Evolutionary conservation across 352 stramenopile genomes (phyloP).

Genomic region (Peronosclerospora sorghi): DNA sequence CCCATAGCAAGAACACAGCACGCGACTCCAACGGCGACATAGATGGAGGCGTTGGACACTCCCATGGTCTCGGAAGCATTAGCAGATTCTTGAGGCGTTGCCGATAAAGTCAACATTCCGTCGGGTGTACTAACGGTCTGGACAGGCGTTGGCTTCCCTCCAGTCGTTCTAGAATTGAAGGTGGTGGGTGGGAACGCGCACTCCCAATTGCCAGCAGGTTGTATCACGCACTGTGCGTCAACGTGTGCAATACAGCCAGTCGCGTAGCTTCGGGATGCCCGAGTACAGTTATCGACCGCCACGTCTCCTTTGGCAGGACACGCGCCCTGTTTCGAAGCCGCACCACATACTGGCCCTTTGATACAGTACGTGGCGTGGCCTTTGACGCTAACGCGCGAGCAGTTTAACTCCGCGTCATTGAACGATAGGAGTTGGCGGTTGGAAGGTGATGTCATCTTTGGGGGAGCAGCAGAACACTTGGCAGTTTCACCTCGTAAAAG

Average conservation of each 20-base stretch:
- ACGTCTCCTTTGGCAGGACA: constrained; percentile 29
- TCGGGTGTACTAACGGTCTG: neutral
- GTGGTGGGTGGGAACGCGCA: constrained; percentile 19
- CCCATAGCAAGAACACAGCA: constrained; percentile 20
- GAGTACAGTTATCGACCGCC: constrained; percentile 23
- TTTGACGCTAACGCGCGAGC: constrained; percentile 24
- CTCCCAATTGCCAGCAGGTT: constrained; percentile 13
- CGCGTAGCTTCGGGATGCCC: constrained; percentile 16
- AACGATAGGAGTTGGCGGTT: constrained; percentile 7
- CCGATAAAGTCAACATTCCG: constrained; percentile 5
- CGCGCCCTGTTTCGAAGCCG: neutral
- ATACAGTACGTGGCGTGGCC: constrained; percentile 42
- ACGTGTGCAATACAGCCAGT: constrained; percentile 23
- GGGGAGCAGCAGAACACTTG: neutral
- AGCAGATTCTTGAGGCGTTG: constrained; percentile 1
- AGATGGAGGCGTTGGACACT: constrained; percentile 9
- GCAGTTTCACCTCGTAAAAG: neutral
- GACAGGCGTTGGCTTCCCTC: neutral
- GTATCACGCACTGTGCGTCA: constrained; percentile 32
- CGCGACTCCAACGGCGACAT: constrained; percentile 11
- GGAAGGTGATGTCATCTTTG: neutral
- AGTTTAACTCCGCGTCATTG: constrained; percentile 3
- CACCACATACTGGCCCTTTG: constrained; percentile 25
- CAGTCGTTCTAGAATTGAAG: neutral
- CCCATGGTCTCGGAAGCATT: neutral